Evolutionary conservation across 139 green algal species (phyloP).

Genomic region (Tetraselmis chui): DNA sequence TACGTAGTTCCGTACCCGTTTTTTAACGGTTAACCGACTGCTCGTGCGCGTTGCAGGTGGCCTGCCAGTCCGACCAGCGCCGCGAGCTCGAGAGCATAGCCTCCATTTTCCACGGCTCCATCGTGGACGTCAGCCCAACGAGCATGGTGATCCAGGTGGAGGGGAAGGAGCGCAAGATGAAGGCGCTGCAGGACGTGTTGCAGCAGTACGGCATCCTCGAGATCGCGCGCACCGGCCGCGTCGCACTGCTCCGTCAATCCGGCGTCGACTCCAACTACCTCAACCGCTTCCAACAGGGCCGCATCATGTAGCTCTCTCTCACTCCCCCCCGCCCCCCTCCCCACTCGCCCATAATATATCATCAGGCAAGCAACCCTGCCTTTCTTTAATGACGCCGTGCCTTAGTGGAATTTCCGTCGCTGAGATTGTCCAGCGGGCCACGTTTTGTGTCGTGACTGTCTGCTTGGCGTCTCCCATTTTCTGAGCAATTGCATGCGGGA

Average conservation of each 20-base stretch:
- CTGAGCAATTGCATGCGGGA: too few relatives aligned
- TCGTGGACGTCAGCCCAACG: constrained; percentile 70
- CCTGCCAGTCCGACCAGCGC: constrained; percentile 54
- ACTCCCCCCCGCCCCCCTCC: too few relatives aligned
- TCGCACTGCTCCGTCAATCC: constrained; percentile 74
- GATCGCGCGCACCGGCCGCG: constrained; percentile 82
- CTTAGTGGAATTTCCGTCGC: too few relatives aligned
- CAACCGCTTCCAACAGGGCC: constrained; percentile 3
- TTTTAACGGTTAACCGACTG: too few relatives aligned
- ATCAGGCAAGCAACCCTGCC: too few relatives aligned
- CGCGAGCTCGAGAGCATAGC: constrained; percentile 79
- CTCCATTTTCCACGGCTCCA: constrained; percentile 79
- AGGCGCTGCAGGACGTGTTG: constrained; percentile 72
- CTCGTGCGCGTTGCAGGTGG: constrained; percentile 43
- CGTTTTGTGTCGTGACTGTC: too few relatives aligned
- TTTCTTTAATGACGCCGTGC: too few relatives aligned
- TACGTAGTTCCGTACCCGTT: too few relatives aligned
- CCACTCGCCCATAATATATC: too few relatives aligned
- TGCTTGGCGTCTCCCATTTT: too few relatives aligned
- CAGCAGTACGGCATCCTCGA: constrained; percentile 84
- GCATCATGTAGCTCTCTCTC: background rate
- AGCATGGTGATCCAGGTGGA: constrained; percentile 86
- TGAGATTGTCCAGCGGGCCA: too few relatives aligned
- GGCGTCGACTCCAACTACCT: constrained; percentile 80
- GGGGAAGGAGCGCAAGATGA: constrained; percentile 87